Evolutionary conservation across 164 flowering plant genomes (phyloP), one percentile per base, ranked within the genome.

Genomic region (Vitis rotundifolia): DNA sequence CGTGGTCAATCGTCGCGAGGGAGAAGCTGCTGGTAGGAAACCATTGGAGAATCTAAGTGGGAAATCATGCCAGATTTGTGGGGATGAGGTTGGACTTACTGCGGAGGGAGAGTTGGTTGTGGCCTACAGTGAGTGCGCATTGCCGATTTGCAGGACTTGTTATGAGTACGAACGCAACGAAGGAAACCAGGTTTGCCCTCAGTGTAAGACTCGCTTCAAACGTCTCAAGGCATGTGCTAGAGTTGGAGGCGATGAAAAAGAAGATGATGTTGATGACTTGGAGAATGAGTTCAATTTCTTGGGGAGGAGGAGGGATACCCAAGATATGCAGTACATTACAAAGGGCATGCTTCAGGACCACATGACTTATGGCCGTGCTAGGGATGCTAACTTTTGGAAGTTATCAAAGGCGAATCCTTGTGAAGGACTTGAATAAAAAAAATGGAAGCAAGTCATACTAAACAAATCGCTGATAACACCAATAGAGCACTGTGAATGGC

Each of bases 401-500:
- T 66, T 77, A 87, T 80, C 92, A 89, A 73, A 86, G 80, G 5
- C 79, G 62, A 71, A 68, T 82, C 58, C 77, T 89, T 66, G 90
- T 82, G 15, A 94, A 93, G 64, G 97, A 93, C 78, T 75, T 95
- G 85, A 85, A 93, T 71, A 91, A 81, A 66, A n/a, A n/a, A 90
- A 88, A 71, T 91, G 97, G 99, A 81, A 81, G 81, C 92, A 80
- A 78, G 72, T 84, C 70, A 68, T 85, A 55, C 68, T 81, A 68
- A 75, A 84, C 22, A 74, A 86, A 63, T 77, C 86, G 82, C 89
- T 90, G 11, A 68, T 66, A 31, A 93, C 99, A 31, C 94, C 99
- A 50, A 56, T 91, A 79, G 99, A 95, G 71, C 97, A 86, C 69
- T 93, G 98, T 78, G 91, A 89, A 75, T 95, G 98, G 98, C 78